Evolutionary conservation across 805 yeast genomes (phyloP).

Genomic region (Candida multigemmis): DNA sequence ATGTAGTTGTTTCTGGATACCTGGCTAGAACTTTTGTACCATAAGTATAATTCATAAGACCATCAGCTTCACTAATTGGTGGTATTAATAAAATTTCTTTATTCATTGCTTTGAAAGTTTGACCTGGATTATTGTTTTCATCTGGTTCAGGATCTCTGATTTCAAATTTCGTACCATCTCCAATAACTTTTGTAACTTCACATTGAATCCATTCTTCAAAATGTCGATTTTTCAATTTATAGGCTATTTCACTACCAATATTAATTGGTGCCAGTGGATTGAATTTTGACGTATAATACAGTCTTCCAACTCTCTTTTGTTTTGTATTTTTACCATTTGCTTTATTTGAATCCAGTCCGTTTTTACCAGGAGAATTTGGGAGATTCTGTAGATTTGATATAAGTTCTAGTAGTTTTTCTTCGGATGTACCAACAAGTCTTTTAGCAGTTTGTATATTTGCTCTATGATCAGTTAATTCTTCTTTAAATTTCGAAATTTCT

Average conservation of each 20-base stretch:
- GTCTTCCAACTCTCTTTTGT: slow-evolving; percentile 27
- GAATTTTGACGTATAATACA: slow-evolving; percentile 43
- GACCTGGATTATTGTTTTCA: slow-evolving; percentile 83
- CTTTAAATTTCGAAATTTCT: slow-evolving; percentile 30
- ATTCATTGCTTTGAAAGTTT: slow-evolving; percentile 71
- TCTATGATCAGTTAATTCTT: slow-evolving; percentile 40
- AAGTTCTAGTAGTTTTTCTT: slow-evolving; percentile 38
- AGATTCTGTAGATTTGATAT: slow-evolving; percentile 20
- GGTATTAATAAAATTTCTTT: slow-evolving; percentile 75
- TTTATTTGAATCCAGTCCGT: slow-evolving; percentile 2
- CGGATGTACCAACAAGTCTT: slow-evolving; percentile 28
- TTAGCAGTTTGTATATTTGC: slow-evolving; percentile 47
- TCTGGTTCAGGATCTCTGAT: slow-evolving; percentile 98
- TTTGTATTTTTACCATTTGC: slow-evolving; percentile 2
- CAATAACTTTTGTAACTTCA: slow-evolving; percentile 68
- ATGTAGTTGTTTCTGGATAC: slow-evolving; percentile 96
- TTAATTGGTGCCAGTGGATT: slow-evolving; percentile 50
- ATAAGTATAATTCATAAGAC: slow-evolving; percentile 48
- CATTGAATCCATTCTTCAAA: slow-evolving; percentile 97
- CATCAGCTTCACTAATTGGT: slow-evolving; percentile 30
- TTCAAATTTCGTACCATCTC: slow-evolving; percentile 71
- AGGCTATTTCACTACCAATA: slow-evolving; percentile 83
- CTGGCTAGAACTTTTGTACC: slow-evolving; percentile 84
- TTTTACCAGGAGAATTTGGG: slow-evolving; percentile 4
- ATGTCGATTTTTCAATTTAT: slow-evolving; percentile 59